Base-by-base conservation (phyloP, 352 stramenopile species). In the Globisporangium abappressorium region DNA sequence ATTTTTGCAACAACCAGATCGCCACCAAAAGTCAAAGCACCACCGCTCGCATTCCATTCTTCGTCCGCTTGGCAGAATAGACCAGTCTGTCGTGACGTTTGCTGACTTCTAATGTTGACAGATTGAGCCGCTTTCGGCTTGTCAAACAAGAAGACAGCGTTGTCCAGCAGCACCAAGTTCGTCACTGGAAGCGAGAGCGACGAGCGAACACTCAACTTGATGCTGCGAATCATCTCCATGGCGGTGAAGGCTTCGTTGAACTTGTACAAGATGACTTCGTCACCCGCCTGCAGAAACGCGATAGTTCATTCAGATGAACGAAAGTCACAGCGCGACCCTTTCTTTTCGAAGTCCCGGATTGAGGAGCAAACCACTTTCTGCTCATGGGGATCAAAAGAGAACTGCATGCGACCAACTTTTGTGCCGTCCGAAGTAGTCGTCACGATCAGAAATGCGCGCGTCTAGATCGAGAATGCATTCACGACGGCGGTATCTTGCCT, bases 21-120 rank as follows among this genome's bases (percentile, higher is more conserved):
- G 30, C 77, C 72, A 15, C 71, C 65, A 22, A 72, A 69, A 18
- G 65, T 24, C 30, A 83, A 22, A 22, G 11, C 70, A 3, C 71
- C 34, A 2, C 62, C 68, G 62, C 41, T 63, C n/a, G n/a, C 11
- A 5, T 26, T 22, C 43, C 18, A 47, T 3, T 55, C 24, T 5
- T 24, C 18, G 7, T 46, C 15, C 15, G 28, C 46, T 20, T 46
- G 33, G 43, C 56, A 41, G 15, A 61, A 38, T 5, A 33, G 14
- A 43, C 2, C 70, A 38, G 66, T 62, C 41, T 71, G 66, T 46
- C 75, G 68, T 30, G 77, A 87, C 3, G 70, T 79, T 58, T 87
- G 80, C 46, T 80, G 71, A 28, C 76, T 85, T 5, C 70, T 72
- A 15, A 79, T 46, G 53, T 82, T 84, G 11, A 87, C 67, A 14